Evolutionary conservation across 306 rosid genomes (phyloP).

Genomic region (Hylodesmum podocarpum): DNA sequence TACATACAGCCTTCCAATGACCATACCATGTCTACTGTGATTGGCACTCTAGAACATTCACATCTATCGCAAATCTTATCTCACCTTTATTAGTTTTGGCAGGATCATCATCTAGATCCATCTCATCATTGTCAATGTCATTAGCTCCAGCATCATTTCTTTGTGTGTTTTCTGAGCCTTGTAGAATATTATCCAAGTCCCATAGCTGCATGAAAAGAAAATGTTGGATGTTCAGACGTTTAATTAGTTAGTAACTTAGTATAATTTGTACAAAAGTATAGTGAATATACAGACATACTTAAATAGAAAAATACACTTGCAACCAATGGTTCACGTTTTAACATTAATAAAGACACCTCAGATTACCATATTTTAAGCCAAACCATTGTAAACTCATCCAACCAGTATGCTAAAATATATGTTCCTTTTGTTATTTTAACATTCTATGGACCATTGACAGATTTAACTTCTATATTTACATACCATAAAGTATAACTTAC

Average conservation of each 20-base stretch:
- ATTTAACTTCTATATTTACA: not conserved
- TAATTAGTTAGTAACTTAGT: not conserved
- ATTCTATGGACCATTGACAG: not conserved
- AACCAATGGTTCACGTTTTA: slow-evolving; percentile 4
- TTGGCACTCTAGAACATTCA: not conserved
- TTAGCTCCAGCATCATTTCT: slow-evolving; percentile 29
- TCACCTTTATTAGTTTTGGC: slow-evolving; percentile 47
- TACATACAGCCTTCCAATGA: slow-evolving; percentile 8
- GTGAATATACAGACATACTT: not conserved
- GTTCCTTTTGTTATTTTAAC: not conserved
- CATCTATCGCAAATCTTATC: not conserved
- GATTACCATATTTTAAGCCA: slow-evolving; percentile 13
- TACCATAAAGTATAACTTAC: not conserved
- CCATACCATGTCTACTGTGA: not conserved
- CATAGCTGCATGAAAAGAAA: slow-evolving; percentile 54
- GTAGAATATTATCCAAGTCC: slow-evolving; percentile 70
- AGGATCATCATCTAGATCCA: slow-evolving; percentile 56
- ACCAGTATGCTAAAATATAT: not conserved
- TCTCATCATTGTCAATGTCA: slow-evolving; percentile 53
- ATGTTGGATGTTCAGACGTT: not conserved
- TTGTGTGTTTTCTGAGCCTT: slow-evolving; percentile 39
- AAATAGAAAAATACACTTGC: not conserved
- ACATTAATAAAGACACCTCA: not conserved
- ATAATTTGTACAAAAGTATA: not conserved
- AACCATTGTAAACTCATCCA: not conserved